These are phyloP conservation scores for Oemleria cerasiformis DNA, from an alignment of 306 rosid genomes.

Conservation along the genomic window DNA sequence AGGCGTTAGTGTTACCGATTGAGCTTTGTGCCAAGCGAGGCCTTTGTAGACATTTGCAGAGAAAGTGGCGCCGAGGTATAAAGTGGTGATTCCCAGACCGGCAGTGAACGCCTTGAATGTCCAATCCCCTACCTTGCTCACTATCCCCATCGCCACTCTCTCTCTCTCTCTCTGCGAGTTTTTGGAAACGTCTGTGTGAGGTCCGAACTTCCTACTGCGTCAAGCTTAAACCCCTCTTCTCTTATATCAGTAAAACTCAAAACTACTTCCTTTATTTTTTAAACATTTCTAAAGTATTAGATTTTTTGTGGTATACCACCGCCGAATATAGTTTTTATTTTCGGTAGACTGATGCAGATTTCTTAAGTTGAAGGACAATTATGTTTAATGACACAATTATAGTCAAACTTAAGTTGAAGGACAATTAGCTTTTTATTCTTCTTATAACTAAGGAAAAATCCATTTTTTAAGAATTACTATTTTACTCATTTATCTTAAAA, in stretches of 20 bases:
- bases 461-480: too few species aligned
- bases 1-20: conserved; percentile 40
- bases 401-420: too few species aligned
- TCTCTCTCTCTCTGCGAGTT: not conserved
- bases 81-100: conserved; percentile 59
- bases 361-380: too few species aligned
- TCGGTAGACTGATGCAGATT: too few species aligned
- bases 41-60: conserved; percentile 76
- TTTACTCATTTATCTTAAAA: too few species aligned
- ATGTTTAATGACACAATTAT: too few species aligned
- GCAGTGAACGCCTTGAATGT: conserved; percentile 79
- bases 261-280: not conserved
- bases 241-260: not conserved
- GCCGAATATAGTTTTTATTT: too few species aligned
- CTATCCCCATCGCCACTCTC: conserved; percentile 52
- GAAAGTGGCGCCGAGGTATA: conserved; percentile 73
- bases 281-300: not conserved
- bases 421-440: too few species aligned
- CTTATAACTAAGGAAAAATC: too few species aligned
- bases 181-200: not conserved
- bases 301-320: too few species aligned
- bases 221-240: not conserved
- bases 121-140: conserved; percentile 61
- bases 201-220: not conserved
- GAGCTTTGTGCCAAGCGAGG: conserved; percentile 83